phyloP scores from a whole-genome alignment of 2,329 filamentous ascomycete genomes.

The Rhynchosporium secalis region DNA sequence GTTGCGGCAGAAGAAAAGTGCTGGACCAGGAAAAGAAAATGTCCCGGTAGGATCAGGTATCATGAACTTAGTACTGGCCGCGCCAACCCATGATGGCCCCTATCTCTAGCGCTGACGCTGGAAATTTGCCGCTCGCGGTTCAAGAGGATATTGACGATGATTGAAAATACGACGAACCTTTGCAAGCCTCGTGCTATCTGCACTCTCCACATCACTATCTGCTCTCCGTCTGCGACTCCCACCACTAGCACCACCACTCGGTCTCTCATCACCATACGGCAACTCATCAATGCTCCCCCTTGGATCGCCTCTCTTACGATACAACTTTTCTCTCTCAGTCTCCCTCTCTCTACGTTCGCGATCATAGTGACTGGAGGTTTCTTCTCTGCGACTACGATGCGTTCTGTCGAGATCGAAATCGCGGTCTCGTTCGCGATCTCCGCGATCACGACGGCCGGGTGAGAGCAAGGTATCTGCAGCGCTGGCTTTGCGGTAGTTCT shows the following conservation, averaged over 20 bases:
- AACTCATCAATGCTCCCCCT: slow-evolving; percentile 81
- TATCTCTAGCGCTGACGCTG: neutral
- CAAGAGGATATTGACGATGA: neutral
- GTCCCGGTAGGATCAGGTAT: neutral
- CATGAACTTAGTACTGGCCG: neutral
- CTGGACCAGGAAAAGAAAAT: neutral
- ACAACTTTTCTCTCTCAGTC: slow-evolving; percentile 84
- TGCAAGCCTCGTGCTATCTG: slow-evolving; percentile 58
- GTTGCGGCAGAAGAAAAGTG: no score
- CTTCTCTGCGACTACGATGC: slow-evolving; percentile 57
- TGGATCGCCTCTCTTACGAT: slow-evolving; percentile 77
- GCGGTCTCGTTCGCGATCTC: slow-evolving; percentile 41
- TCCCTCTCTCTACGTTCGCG: slow-evolving; percentile 86
- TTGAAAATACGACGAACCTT: slow-evolving; percentile 50
- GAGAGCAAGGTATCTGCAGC: slow-evolving; percentile 64
- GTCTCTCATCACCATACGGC: slow-evolving; percentile 79
- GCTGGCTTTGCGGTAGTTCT: slow-evolving; percentile 82
- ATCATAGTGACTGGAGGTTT: slow-evolving; percentile 70
- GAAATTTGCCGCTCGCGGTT: no score
- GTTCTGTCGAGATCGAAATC: slow-evolving; percentile 40
- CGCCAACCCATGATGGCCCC: slow-evolving; percentile 3
- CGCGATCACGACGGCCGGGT: slow-evolving; percentile 34
- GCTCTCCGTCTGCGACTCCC: slow-evolving; percentile 72
- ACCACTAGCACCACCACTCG: slow-evolving; percentile 45
- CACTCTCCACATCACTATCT: slow-evolving; percentile 71